Evolutionary conservation across 345 rosid species (phyloP).

Genomic region (Camelina sativa): DNA sequence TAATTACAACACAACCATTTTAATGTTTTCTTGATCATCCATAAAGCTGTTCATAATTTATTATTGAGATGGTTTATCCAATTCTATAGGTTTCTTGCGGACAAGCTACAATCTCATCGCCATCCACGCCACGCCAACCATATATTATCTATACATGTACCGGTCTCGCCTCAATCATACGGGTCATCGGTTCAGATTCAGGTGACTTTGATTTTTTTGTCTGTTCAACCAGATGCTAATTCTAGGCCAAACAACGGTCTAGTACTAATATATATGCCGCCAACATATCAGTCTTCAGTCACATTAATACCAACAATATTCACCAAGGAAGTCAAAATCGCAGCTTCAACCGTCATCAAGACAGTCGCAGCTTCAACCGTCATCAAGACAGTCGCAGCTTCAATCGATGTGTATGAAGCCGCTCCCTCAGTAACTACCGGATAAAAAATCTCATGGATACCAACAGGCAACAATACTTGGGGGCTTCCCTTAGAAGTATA

Average conservation of each 20-base stretch:
- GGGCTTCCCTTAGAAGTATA: no score
- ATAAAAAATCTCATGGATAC: no score
- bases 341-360: not conserved
- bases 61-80: no score
- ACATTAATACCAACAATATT: slow-evolving; percentile 32
- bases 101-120: slow-evolving; percentile 13
- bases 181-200: slow-evolving; percentile 6
- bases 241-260: slow-evolving; percentile 17
- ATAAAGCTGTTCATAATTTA: no score
- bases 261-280: slow-evolving; percentile 25
- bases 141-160: slow-evolving; percentile 27
- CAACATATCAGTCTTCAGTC: slow-evolving; percentile 18
- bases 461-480: no score
- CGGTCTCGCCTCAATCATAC: slow-evolving; percentile 17
- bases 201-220: not conserved
- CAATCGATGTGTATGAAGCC: no score
- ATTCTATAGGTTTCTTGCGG: slow-evolving; percentile 49
- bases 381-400: no score
- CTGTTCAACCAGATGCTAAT: slow-evolving; percentile 8
- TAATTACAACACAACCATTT: no score
- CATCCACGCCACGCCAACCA: slow-evolving; percentile 5
- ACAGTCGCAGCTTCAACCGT: not conserved
- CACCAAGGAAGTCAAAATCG: not conserved
- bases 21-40: no score
- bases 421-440: no score